Conservation (phyloP, 371 early-diverging fungal genomes). For the Fennellomyces sp. region DNA sequence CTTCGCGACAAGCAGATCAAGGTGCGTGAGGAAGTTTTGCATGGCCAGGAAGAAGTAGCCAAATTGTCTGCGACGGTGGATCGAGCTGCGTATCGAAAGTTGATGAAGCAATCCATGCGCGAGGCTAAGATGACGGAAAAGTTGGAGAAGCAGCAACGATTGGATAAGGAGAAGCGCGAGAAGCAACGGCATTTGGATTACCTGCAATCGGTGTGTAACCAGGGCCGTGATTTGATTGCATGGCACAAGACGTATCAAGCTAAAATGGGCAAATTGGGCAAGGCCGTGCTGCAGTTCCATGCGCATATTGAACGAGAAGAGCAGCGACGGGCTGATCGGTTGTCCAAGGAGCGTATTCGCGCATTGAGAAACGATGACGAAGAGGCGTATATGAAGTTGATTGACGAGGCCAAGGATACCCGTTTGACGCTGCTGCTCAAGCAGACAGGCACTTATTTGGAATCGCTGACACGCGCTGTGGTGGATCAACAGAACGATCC, state of each 20-base stretch:
- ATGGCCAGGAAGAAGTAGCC: slow-evolving; percentile 68
- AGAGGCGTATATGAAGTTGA: slow-evolving; percentile 92
- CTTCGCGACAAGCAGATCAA: slow-evolving; percentile 78
- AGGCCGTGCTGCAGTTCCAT: slow-evolving; percentile 83
- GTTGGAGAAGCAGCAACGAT: slow-evolving; percentile 88
- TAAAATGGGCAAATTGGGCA: slow-evolving; percentile 77
- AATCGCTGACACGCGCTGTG: slow-evolving; percentile 78
- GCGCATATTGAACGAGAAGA: slow-evolving; percentile 88
- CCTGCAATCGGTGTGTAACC: slow-evolving; percentile 74
- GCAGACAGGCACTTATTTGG: slow-evolving; percentile 90
- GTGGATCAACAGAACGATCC: slow-evolving; percentile 77
- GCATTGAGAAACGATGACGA: slow-evolving; percentile 96
- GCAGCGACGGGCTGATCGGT: slow-evolving; percentile 78
- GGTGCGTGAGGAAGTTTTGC: slow-evolving; percentile 76
- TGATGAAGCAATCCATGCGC: slow-evolving; percentile 90
- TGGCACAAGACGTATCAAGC: slow-evolving; percentile 74
- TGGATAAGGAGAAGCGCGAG: slow-evolving; percentile 88
- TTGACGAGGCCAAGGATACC: slow-evolving; percentile 96
- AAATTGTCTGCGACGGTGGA: slow-evolving; percentile 82
- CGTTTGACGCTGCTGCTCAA: slow-evolving; percentile 90
- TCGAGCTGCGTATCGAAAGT: slow-evolving; percentile 76
- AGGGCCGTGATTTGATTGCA: slow-evolving; percentile 72
- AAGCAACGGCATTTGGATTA: slow-evolving; percentile 84
- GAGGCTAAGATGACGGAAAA: slow-evolving; percentile 93
- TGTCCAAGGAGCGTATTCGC: slow-evolving; percentile 91